Conservation (phyloP, 192 early-diverging fungal genomes). For the Podila verticillata region DNA sequence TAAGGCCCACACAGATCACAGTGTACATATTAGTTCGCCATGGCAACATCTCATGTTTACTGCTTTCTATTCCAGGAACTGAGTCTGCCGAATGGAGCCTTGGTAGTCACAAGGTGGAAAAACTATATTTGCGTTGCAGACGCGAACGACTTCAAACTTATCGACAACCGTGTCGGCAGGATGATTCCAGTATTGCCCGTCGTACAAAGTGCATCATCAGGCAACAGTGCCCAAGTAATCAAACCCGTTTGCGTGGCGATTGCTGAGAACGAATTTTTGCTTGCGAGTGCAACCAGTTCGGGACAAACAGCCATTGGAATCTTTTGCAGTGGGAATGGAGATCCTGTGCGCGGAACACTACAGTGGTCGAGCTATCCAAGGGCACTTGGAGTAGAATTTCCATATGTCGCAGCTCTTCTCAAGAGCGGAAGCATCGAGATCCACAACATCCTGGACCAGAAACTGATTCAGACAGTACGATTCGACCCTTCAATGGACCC, state of each 20-base stretch:
- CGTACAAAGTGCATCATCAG: constrained; percentile 18
- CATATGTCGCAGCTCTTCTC: constrained; percentile 77
- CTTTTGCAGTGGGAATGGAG: constrained; percentile 73
- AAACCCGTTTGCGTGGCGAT: constrained; percentile 72
- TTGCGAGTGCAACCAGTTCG: constrained; percentile 56
- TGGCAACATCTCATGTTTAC: not conserved
- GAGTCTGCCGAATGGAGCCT: constrained; percentile 69
- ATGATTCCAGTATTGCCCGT: constrained; percentile 46
- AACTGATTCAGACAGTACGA: constrained; percentile 63
- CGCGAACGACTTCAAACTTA: constrained; percentile 72
- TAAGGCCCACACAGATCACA: constrained; percentile 2
- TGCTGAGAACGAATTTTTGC: constrained; percentile 73
- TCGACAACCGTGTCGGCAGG: constrained; percentile 51
- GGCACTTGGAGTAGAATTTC: constrained; percentile 74
- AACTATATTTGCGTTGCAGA: constrained; percentile 76
- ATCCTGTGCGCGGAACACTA: constrained; percentile 75
- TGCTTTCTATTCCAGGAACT: constrained; percentile 60
- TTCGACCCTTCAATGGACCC: constrained; percentile 53
- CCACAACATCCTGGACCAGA: constrained; percentile 77
- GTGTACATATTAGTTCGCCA: not conserved
- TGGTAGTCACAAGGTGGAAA: constrained; percentile 63
- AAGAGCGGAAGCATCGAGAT: constrained; percentile 75
- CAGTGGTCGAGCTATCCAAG: constrained; percentile 63
- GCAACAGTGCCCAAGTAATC: constrained; percentile 38
- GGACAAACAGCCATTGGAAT: constrained; percentile 72